Evolutionary conservation across 352 stramenopile species (phyloP), one percentile per base, ranked within the genome.

Genomic region (Pythium rhizo-oryzae): DNA sequence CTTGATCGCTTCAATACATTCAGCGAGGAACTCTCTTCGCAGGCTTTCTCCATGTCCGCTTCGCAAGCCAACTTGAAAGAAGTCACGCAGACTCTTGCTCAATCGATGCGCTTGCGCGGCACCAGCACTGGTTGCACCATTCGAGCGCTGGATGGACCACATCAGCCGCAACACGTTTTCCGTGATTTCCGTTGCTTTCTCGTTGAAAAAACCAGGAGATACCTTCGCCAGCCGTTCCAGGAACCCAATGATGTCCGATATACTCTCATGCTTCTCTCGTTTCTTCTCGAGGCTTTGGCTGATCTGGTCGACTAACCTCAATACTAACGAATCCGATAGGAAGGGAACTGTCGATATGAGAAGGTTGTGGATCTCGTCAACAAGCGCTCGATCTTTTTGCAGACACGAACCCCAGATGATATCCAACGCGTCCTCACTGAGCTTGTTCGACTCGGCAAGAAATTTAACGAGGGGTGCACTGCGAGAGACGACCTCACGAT

Each of bases 401-500:
- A 93, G 79, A 49, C 82, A 92, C 30, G 87, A 92, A 35, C 81
- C 63, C 82, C 85, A 94, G 65, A 96, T 93, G 44, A 88, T 81
- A 59, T 92, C 85, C 60, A 94, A 71, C 18, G 79, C 75, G 23
- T 80, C 54, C 19, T 78, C 78, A 51, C 87, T 84, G 39, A 96
- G 62, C 49, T 89, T 90, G 67, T 92, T 85, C 23, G 84, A 82
- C 67, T 96, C 89, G 0, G 85, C 87, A 21, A 96, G 71, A 52
- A 95, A 96, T 44, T 91, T 94, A 18, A 96, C 75, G 50, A 96
- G 58, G 46, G 90, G 70, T 8, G 85, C 81, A 72, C 84, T 95
- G 25, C 89, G 83, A 28, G 87, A 93, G 35, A 96, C 89, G 53
- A 94, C 87, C 71, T 96, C 87, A 43, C 87, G 82, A 71, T 96